Evolutionary conservation across 2,329 filamentous ascomycete species (phyloP), one percentile per base, ranked within the genome.

Genomic region (Epichloe elymi): DNA sequence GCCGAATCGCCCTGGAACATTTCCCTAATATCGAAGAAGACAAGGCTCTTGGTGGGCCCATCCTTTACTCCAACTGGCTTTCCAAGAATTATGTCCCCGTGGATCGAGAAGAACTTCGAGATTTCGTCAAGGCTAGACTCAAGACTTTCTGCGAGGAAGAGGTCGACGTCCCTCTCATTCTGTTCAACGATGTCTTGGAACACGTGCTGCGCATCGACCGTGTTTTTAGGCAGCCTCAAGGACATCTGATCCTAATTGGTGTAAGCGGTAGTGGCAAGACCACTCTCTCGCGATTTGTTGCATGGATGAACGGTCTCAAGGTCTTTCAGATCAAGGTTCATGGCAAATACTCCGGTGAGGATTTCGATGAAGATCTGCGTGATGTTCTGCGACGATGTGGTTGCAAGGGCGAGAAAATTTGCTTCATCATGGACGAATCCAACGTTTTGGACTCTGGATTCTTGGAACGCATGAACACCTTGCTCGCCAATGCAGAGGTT

Each of bases 271-370:
- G 88, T 74, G 93, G 93, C 69, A 99, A 99, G 74, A 99, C 93
- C 4, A 99, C 93, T 0, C 72, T 99, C 12, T 97, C 94, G 35
- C 85, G 94, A 52, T 99, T 99, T 57, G 93, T 98, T 54, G 93
- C 93, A 45, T 99, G 93, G 93, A 98, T 98, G 93, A 99, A 98
- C 62, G 94, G 94, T 53, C 76, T 99, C 54, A 95, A 91, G 65
- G 90, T 98, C 40, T 98, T 96, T 77, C 93, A 99, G 71, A 98
- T 99, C 77, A 99, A 98, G 75, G 93, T 98, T 0, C 93, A 99
- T 62, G 93, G 93, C 57, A 96, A 91, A 65, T 99, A 98, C 70
- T 96, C 93, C 15, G 87, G 87, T 2, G 93, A 97, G 65, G 93
- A 99, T 70, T 99, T 99, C 63, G 93, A 99, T 63, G 94, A 99